A percentile compares a stretch with the other conserved stretches of the same genome.
These are phyloP conservation scores for Erigeron philadelphicus DNA, from an alignment of 140 eudicot genomes.

Conservation along the genomic window DNA sequence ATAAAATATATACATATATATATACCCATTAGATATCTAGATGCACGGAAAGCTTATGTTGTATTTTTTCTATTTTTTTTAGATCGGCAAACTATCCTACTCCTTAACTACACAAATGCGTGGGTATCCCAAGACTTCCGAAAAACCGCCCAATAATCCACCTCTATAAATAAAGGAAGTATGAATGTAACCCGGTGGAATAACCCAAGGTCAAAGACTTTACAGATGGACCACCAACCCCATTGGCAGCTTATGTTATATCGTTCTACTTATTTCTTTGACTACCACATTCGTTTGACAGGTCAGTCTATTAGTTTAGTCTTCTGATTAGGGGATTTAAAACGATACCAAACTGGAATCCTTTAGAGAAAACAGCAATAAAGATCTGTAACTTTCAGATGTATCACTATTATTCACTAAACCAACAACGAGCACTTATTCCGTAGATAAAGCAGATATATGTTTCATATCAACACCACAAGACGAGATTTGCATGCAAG, in stretches of 20 bases:
- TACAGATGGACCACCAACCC: too few relatives aligned
- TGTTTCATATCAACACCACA: too few relatives aligned
- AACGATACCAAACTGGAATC: background rate
- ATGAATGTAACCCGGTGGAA: too few relatives aligned
- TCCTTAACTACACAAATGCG: too few relatives aligned
- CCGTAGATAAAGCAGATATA: background rate
- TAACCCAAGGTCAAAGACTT: too few relatives aligned
- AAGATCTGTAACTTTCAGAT: background rate
- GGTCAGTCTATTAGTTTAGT: background rate
- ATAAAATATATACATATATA: background rate
- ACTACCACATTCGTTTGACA: slow-evolving; percentile 8
- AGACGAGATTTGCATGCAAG: too few relatives aligned
- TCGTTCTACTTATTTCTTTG: background rate
- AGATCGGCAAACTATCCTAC: too few relatives aligned
- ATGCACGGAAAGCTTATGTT: background rate
- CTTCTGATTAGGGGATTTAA: slow-evolving; percentile 2
- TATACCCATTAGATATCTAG: slow-evolving; percentile 10
- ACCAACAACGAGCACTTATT: background rate
- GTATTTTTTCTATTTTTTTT: background rate
- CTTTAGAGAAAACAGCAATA: background rate
- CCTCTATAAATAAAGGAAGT: too few relatives aligned
- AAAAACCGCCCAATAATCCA: too few relatives aligned
- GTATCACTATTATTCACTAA: too few relatives aligned
- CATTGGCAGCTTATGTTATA: too few relatives aligned
- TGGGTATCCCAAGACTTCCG: too few relatives aligned